These are phyloP conservation scores for Cenchrus americanus DNA, from an alignment of 176 grass and related monocot species.

Conservation along the genomic window DNA sequence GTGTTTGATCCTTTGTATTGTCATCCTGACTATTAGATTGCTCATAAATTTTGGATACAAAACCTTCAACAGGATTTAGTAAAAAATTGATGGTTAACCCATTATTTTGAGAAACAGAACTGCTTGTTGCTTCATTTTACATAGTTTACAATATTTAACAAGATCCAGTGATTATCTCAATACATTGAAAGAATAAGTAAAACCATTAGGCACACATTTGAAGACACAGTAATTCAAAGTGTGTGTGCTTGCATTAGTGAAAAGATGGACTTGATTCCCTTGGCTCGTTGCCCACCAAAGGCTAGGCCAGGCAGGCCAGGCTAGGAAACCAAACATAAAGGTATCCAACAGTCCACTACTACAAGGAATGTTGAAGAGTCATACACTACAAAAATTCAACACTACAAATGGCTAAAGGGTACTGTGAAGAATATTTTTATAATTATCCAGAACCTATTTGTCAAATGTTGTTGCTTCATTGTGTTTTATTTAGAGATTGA, in stretches of 20 bases:
- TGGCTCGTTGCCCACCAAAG: not conserved
- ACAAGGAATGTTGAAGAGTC: not conserved
- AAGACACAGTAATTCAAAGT: not conserved
- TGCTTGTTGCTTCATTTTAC: not conserved
- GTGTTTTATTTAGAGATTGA: not conserved
- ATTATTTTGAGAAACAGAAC: not conserved
- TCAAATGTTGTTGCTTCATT: not conserved
- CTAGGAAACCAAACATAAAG: conserved; percentile 11
- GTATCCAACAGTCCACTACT: not conserved
- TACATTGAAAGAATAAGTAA: conserved; percentile 19
- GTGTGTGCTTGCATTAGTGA: conserved; percentile 2
- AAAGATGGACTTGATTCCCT: not conserved
- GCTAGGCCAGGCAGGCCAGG: not conserved
- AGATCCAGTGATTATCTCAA: not conserved
- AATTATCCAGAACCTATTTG: not conserved
- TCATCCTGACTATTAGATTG: not conserved
- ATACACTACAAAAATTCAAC: not conserved
- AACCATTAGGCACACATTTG: conserved; percentile 7
- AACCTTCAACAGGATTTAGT: not conserved
- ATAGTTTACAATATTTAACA: conserved; percentile 5
- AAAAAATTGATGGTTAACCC: not conserved
- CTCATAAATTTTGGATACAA: not conserved
- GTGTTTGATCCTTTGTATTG: not conserved
- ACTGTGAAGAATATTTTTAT: not conserved
- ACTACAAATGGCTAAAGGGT: not conserved